Evolutionary conservation across 208 protist species (phyloP).

Genomic region (Crithidia sp.): DNA sequence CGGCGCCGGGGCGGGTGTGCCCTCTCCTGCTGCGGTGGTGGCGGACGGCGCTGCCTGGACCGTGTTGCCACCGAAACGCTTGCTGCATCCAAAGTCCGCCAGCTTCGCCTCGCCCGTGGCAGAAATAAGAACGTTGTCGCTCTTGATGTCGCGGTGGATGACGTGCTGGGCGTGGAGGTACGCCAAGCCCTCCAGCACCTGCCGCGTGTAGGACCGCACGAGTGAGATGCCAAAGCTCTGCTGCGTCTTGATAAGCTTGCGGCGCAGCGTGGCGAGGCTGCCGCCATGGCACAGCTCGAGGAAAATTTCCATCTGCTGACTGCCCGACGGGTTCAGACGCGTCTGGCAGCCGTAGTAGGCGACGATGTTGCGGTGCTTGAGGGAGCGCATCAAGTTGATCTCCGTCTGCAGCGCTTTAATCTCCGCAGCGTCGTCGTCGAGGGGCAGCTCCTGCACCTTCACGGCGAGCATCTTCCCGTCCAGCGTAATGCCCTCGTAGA

Average conservation of each 20-base stretch:
- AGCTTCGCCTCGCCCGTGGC: slow-evolving; percentile 91
- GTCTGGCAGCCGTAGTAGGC: slow-evolving; percentile 91
- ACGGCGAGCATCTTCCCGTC: slow-evolving; percentile 88
- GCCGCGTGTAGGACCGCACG: slow-evolving; percentile 83
- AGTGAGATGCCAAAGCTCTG: slow-evolving; percentile 75
- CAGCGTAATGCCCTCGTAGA: slow-evolving; percentile 89
- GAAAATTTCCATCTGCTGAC: slow-evolving; percentile 88
- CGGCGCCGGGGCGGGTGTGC: background rate
- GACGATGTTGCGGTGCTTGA: slow-evolving; percentile 90
- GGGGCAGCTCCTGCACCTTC: slow-evolving; percentile 87
- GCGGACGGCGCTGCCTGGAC: slow-evolving; percentile 10
- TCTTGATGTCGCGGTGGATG: slow-evolving; percentile 92
- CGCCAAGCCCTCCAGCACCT: slow-evolving; percentile 85
- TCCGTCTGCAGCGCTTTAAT: slow-evolving; percentile 66
- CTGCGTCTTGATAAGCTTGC: slow-evolving; percentile 74
- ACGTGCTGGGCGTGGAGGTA: slow-evolving; percentile 88
- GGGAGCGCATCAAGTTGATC: slow-evolving; percentile 86
- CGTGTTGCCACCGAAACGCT: slow-evolving; percentile 67
- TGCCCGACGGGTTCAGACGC: slow-evolving; percentile 41
- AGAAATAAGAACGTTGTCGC: slow-evolving; percentile 92
- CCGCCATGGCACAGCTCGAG: slow-evolving; percentile 90
- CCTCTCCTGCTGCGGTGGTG: background rate
- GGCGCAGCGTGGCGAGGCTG: slow-evolving; percentile 60
- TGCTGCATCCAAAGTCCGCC: slow-evolving; percentile 95
- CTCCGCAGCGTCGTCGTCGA: slow-evolving; percentile 58